Conservation (phyloP, 257 asterid species). For the Penstemon newberryi region DNA sequence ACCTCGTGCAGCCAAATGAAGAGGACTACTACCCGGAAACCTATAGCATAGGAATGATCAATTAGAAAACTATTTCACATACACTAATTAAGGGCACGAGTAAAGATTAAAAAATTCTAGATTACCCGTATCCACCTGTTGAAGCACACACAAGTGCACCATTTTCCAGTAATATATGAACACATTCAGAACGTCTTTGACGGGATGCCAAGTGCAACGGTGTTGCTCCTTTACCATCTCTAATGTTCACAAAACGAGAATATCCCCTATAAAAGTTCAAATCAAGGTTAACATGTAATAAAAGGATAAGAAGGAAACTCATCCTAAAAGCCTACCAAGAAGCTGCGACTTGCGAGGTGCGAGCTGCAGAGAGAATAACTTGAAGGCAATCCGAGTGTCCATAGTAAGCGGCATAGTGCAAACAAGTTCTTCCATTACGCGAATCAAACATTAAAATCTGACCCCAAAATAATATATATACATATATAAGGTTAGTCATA, state of each 20-base stretch:
- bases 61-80: constrained; percentile 5
- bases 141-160: constrained; percentile 92
- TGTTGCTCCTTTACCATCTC: constrained; percentile 93
- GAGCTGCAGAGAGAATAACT: constrained; percentile 76
- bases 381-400: constrained; percentile 85
- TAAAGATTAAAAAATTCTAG: not conserved
- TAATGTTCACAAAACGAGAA: constrained; percentile 84
- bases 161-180: constrained; percentile 65
- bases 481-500: constrained; percentile 19
- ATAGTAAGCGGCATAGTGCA: constrained; percentile 94
- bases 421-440: constrained; percentile 82
- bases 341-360: constrained; percentile 67
- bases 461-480: not conserved
- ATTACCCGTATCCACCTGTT: constrained; percentile 72
- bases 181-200: constrained; percentile 72
- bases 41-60: constrained; percentile 34
- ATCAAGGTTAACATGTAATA: not conserved
- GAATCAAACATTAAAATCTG: constrained; percentile 96
- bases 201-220: constrained; percentile 96
- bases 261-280: constrained; percentile 57
- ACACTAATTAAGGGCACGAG: not conserved
- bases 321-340: constrained; percentile 62
- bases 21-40: constrained; percentile 85
- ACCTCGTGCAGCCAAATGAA: constrained; percentile 96
- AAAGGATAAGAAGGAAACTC: too few species aligned